Percentiles rank a stretch among this genome's conserved stretches.
phyloP scores from a whole-genome alignment of 257 asterid genomes.

The Fraxinus cuspidata region DNA sequence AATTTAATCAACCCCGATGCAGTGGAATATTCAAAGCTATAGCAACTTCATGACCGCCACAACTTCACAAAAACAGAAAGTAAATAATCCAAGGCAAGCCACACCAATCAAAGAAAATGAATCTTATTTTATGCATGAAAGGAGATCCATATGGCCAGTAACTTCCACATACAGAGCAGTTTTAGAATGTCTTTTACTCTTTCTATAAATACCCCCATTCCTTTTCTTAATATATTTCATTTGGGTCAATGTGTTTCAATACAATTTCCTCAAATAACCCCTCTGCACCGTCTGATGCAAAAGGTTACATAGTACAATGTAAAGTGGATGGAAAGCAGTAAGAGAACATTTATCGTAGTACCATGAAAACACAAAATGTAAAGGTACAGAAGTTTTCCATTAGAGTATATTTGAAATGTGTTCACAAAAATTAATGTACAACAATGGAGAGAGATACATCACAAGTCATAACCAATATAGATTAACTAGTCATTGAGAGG shows the following conservation, averaged over 20 bases:
- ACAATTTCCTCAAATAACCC: constrained; percentile 12
- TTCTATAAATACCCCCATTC: background rate
- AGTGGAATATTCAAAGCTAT: background rate
- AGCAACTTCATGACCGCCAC: constrained; percentile 13
- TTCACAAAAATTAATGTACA: background rate
- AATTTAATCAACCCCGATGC: background rate
- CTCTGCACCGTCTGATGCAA: constrained; percentile 15
- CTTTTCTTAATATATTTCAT: constrained; percentile 7
- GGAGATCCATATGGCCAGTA: constrained; percentile 19
- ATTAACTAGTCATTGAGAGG: background rate
- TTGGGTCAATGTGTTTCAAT: constrained; percentile 14
- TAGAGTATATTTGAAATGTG: background rate
- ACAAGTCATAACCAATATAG: background rate
- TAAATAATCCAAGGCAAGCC: constrained; percentile 5
- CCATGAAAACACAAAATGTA: background rate
- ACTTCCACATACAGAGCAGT: constrained; percentile 13
- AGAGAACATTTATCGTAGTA: background rate
- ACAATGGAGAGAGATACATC: background rate
- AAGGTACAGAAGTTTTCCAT: background rate
- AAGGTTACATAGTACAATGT: constrained; percentile 8
- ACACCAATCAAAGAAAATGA: background rate
- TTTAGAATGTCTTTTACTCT: constrained; percentile 11
- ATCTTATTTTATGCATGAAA: constrained; percentile 8
- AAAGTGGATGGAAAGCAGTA: constrained; percentile 9
- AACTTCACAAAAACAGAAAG: background rate